phyloP scores from a whole-genome alignment of 2,329 filamentous ascomycete species.

The Byssoonygena ceratinophila region DNA sequence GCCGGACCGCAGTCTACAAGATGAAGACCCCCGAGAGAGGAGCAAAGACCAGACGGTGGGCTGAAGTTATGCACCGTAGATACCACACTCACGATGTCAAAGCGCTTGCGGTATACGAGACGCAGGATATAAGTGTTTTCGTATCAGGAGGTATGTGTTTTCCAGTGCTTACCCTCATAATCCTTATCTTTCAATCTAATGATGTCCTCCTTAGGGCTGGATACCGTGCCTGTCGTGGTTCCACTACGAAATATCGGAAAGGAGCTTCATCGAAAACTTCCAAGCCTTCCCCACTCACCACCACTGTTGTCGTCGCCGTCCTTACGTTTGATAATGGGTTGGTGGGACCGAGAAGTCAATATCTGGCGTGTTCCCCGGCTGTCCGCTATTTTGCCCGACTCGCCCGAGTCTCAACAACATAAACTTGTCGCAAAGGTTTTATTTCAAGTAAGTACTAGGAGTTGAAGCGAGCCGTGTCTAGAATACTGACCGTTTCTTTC shows the following conservation, averaged over 20 bases:
- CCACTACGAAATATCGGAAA: conserved; percentile 66
- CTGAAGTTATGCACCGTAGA: conserved; percentile 70
- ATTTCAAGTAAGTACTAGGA: conserved; percentile 31
- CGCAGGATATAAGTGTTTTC: conserved; percentile 68
- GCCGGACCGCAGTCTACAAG: conserved; percentile 73
- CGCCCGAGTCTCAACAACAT: conserved; percentile 30
- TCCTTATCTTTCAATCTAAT: conserved; percentile 5
- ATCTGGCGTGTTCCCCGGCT: conserved; percentile 57
- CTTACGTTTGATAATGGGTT: conserved; percentile 69
- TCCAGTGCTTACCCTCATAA: conserved; percentile 20
- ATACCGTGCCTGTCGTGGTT: conserved; percentile 70
- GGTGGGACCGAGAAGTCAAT: conserved; percentile 81
- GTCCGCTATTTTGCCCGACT: conserved; percentile 40
- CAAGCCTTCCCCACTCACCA: conserved; percentile 71
- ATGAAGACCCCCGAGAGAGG: conserved; percentile 42
- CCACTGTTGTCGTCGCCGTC: conserved; percentile 62
- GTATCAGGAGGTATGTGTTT: conserved; percentile 66
- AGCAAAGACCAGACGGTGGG: conserved; percentile 58
- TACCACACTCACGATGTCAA: conserved; percentile 95
- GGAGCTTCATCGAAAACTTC: conserved; percentile 71
- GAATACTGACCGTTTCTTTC: conserved; percentile 34
- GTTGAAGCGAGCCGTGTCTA: background rate
- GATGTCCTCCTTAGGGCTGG: conserved; percentile 51
- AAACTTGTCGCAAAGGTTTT: conserved; percentile 57
- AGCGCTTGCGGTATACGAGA: conserved; percentile 82